Evolutionary conservation across 768 basidiomycete species (phyloP).

Genomic region (Tulasnella sp.): DNA sequence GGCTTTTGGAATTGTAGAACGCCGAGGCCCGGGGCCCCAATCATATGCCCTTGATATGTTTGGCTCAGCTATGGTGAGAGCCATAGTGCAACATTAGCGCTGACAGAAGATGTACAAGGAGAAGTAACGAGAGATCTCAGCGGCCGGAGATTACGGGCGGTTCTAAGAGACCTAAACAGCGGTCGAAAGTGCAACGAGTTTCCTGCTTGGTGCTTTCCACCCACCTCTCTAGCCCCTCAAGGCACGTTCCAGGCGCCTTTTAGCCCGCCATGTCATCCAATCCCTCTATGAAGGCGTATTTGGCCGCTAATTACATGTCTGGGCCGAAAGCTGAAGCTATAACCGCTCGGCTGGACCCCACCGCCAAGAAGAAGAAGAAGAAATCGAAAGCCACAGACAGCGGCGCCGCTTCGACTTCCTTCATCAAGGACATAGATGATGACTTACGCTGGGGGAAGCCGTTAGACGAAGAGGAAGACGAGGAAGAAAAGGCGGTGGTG

Average conservation of each 20-base stretch:
- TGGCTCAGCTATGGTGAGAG: not conserved
- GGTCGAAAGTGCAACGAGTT: not conserved
- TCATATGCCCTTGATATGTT: too few relatives aligned
- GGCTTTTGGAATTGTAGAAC: not conserved
- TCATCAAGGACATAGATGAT: constrained; percentile 52
- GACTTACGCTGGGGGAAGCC: constrained; percentile 41
- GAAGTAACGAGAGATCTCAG: too few relatives aligned
- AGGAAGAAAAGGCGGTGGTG: constrained; percentile 51
- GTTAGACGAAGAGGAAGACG: constrained; percentile 43
- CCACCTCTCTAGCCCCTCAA: too few relatives aligned
- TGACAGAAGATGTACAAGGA: too few relatives aligned
- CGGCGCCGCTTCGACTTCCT: constrained; percentile 25
- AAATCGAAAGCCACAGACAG: constrained; percentile 47
- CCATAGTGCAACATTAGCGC: not conserved
- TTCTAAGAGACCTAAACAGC: too few relatives aligned
- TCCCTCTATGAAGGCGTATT: constrained; percentile 56
- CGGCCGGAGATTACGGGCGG: too few relatives aligned
- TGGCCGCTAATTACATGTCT: constrained; percentile 90
- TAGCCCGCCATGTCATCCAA: not conserved
- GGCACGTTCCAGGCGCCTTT: not conserved
- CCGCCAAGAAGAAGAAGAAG: constrained; percentile 55
- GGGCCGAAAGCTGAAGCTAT: constrained; percentile 96
- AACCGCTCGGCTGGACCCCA: constrained; percentile 41
- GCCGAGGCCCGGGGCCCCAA: not conserved
- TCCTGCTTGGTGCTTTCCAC: not conserved